Conservation (phyloP, 2,329 filamentous ascomycete genomes). For the Xylariaceae sp. region DNA sequence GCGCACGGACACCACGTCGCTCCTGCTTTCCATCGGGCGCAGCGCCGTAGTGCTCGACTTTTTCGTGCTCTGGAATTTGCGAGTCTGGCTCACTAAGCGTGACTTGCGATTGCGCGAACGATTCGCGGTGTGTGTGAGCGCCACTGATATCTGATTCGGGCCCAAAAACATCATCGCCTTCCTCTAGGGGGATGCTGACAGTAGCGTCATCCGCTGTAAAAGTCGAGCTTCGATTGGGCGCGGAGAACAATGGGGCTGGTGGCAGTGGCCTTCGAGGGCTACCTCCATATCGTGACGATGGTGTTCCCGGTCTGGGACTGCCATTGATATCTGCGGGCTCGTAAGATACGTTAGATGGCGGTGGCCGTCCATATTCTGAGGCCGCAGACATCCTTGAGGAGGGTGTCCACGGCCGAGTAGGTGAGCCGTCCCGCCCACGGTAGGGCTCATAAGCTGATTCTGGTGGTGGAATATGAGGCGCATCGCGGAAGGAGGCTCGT, state of each 20-base stretch:
- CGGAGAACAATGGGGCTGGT: conserved; percentile 78
- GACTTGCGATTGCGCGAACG: conserved; percentile 53
- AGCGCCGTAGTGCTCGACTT: conserved; percentile 78
- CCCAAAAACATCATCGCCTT: conserved; percentile 72
- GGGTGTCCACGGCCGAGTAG: conserved; percentile 57
- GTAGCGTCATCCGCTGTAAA: conserved; percentile 64
- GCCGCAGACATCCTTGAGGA: conserved; percentile 41
- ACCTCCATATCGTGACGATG: conserved; percentile 82
- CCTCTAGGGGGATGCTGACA: conserved; percentile 65
- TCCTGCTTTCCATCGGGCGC: conserved; percentile 84
- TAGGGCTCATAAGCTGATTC: conserved; percentile 62
- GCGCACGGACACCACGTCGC: conserved; percentile 78
- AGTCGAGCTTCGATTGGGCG: conserved; percentile 45
- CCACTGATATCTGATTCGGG: conserved; percentile 53
- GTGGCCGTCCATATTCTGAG: conserved; percentile 66
- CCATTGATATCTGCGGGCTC: conserved; percentile 88
- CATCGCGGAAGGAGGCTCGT: conserved; percentile 49
- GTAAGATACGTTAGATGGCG: conserved; percentile 68
- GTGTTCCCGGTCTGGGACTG: conserved; percentile 83
- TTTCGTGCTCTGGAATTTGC: conserved; percentile 41
- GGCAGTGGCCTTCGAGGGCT: conserved; percentile 84
- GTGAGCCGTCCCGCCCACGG: conserved; percentile 47
- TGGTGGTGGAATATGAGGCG: conserved; percentile 57
- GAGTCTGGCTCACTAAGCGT: conserved; percentile 49
- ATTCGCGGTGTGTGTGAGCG: conserved; percentile 53